Base-by-base conservation (phyloP, 2,329 filamentous ascomycete genomes). In the Phyllosticta paracitricarpa region DNA sequence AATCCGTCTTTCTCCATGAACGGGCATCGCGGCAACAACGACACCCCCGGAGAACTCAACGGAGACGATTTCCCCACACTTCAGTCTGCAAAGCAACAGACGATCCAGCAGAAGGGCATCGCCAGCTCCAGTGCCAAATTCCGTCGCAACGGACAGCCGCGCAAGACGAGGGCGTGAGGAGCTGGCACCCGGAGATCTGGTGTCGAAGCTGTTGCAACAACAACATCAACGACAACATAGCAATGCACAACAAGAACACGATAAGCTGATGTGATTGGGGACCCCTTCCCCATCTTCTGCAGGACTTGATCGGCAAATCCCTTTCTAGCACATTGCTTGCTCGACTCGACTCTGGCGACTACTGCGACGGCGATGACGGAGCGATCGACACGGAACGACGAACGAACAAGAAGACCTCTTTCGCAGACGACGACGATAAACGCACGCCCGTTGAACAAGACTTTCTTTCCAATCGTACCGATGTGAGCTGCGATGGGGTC, bases 261-360 rank as follows among this genome's bases (percentile, higher is more conserved):
- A 35, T 51, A 56, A 60, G 35, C 51, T 12, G 40, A 48, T 48
- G 22, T 61, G 28, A 56, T n/a, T 19, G 48, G 54, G 54, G 40
- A 14, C 5, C 5, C 26, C 51, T 28, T 54, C 35, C 40, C 25
- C 24, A 5, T 17, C 12, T 12, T 30, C 17, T 57, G 28, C 51
- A 61, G 59, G 59, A 61, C 59, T 61, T 61, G 59, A 61, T 61
- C 40, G n/a, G 22, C 52, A 19, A 22, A 54, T 14, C 40, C n/a
- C 12, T n/a, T 48, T 48, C 40, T 48, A 48, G 40, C 40, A 48
- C 40, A 48, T 48, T 48, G 40, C 40, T 48, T 48, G 40, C 40
- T 48, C 40, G 40, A 48, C 17, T 48, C 40, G 40, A n/a, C 40
- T 48, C 17, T 48, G 40, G 40, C 40, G n/a, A 48, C 40, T 48